Evolutionary conservation across 2,329 filamentous ascomycete genomes (phyloP).

Genomic region (Phialophora chinensis): DNA sequence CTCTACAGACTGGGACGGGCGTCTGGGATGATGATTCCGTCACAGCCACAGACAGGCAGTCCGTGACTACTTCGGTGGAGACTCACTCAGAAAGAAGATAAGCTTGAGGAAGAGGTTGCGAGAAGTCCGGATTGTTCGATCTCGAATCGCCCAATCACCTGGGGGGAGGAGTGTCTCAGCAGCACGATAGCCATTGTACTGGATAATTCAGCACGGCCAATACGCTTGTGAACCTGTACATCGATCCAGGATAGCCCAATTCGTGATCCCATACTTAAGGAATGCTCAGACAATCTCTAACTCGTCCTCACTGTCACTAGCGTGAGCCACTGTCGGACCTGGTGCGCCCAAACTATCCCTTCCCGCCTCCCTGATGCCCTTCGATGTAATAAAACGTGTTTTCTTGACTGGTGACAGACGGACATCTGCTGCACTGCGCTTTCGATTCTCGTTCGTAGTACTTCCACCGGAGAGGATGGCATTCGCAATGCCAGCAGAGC

Average conservation of each 20-base stretch:
- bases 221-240: background rate
- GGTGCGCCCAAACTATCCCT: slow-evolving; percentile 68
- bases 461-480: slow-evolving; percentile 18
- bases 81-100: background rate
- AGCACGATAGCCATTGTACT: slow-evolving; percentile 2
- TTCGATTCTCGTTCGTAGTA: slow-evolving; percentile 26
- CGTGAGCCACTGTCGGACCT: slow-evolving; percentile 45
- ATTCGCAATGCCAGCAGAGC: slow-evolving; percentile 4
- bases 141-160: background rate
- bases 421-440: slow-evolving; percentile 48
- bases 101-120: background rate
- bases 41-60: background rate
- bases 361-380: slow-evolving; percentile 77
- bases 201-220: background rate
- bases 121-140: background rate
- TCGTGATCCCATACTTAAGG: background rate
- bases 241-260: background rate
- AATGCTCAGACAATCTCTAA: slow-evolving; percentile 26
- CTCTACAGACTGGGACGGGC: background rate
- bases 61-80: background rate
- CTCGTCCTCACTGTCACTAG: slow-evolving; percentile 59
- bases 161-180: background rate
- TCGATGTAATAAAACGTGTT: slow-evolving; percentile 78
- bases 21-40: background rate
- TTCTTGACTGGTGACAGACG: slow-evolving; percentile 49